These are phyloP conservation scores for Calonectria montana DNA, from an alignment of 2,329 filamentous ascomycete genomes.

Conservation along the genomic window DNA sequence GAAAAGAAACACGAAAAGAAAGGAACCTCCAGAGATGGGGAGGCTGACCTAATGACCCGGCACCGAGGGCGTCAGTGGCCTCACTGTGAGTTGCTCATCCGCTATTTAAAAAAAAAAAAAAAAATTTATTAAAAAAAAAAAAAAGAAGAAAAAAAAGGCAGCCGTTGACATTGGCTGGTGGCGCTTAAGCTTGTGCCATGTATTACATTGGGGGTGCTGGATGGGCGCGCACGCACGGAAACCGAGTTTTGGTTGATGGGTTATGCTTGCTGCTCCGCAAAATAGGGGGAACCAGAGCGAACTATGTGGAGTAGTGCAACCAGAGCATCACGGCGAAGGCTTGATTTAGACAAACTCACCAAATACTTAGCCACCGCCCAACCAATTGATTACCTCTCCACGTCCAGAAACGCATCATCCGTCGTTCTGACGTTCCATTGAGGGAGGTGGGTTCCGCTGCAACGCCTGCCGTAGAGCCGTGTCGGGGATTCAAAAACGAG, in stretches of 20 bases:
- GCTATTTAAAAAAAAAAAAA: background rate
- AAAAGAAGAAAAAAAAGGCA: background rate
- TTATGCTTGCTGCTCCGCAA: conserved; percentile 28
- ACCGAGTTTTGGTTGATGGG: conserved; percentile 3
- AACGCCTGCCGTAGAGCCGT: conserved; percentile 9
- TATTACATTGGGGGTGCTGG: background rate
- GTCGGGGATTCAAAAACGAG: conserved; percentile 25
- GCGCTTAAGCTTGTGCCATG: conserved; percentile 13
- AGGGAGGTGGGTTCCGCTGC: conserved; percentile 5
- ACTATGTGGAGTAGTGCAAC: conserved; percentile 32
- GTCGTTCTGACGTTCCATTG: conserved; percentile 15
- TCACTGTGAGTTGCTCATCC: background rate
- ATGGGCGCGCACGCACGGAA: background rate
- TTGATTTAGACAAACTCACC: conserved; percentile 28
- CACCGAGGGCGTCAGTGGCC: background rate
- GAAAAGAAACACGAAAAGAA: too few species aligned
- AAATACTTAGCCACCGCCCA: conserved; percentile 17
- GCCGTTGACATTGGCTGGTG: background rate
- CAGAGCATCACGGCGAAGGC: conserved; percentile 29
- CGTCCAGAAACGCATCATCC: conserved; percentile 14
- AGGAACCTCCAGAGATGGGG: background rate
- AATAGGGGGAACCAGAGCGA: conserved; percentile 29
- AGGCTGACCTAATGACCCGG: background rate
- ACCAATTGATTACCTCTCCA: conserved; percentile 7
- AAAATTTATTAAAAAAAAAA: too few species aligned